Percentiles rank a stretch among this genome's conserved stretches.
phyloP scores from a whole-genome alignment of 2,329 filamentous ascomycete genomes.

The Sarocladium kiliense region DNA sequence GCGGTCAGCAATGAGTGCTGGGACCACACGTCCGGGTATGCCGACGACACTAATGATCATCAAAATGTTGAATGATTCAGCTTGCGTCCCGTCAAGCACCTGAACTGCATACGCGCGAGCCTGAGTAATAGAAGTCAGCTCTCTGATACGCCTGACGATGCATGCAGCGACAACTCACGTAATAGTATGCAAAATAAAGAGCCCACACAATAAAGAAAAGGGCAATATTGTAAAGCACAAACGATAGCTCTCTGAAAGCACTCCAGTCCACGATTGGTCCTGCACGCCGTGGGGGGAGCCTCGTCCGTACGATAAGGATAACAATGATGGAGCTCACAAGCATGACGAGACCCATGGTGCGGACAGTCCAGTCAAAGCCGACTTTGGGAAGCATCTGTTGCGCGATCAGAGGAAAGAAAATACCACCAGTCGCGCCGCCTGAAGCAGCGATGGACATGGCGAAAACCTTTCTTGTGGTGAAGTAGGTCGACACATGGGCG shows the following conservation, averaged over 20 bases:
- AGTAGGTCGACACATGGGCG: constrained; percentile 56
- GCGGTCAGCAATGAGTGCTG: constrained; percentile 49
- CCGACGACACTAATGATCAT: constrained; percentile 56
- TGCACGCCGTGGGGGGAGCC: constrained; percentile 41
- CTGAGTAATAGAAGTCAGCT: constrained; percentile 14
- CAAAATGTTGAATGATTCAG: constrained; percentile 51
- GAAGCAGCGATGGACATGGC: constrained; percentile 55
- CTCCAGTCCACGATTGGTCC: constrained; percentile 45
- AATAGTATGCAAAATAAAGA: constrained; percentile 46
- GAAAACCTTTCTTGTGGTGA: constrained; percentile 50
- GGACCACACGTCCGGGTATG: constrained; percentile 49
- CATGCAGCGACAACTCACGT: constrained; percentile 18
- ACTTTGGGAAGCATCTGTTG: constrained; percentile 52
- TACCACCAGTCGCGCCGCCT: constrained; percentile 56
- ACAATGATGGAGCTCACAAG: constrained; percentile 36
- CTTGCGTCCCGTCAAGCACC: constrained; percentile 40
- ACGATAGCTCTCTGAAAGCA: constrained; percentile 40
- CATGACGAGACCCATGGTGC: constrained; percentile 56
- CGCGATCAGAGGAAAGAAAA: constrained; percentile 57
- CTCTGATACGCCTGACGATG: too few relatives aligned
- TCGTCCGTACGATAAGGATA: constrained; percentile 37
- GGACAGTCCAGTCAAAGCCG: constrained; percentile 62
- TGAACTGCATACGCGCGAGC: constrained; percentile 33
- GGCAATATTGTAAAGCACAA: constrained; percentile 14
- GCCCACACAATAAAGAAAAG: constrained; percentile 41